These are phyloP conservation scores for Metschnikowia anglica DNA, from an alignment of 805 yeast genomes.

Conservation along the genomic window DNA sequence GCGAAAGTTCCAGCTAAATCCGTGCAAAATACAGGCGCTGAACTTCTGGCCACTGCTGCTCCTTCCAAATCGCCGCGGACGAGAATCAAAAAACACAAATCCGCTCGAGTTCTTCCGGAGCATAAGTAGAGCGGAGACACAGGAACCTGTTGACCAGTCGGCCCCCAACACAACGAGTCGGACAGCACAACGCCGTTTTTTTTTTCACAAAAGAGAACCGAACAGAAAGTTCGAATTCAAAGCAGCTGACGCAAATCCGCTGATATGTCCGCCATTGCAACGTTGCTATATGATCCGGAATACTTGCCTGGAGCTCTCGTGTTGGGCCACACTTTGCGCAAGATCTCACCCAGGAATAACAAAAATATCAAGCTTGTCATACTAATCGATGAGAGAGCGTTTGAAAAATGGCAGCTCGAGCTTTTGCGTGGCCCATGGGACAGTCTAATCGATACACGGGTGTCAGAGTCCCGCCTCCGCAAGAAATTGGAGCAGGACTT, in stretches of 20 bases:
- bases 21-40: no score
- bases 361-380: slow-evolving; percentile 27
- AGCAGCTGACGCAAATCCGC: not conserved
- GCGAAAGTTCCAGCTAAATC: no score
- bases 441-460: slow-evolving; percentile 29
- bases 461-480: slow-evolving; percentile 26
- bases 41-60: no score
- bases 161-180: no score
- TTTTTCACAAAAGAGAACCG: no score
- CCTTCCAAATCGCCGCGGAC: no score
- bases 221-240: no score
- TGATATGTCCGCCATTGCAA: slow-evolving; percentile 20
- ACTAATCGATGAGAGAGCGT: slow-evolving; percentile 31
- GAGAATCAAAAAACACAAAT: no score
- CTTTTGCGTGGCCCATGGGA: slow-evolving; percentile 30
- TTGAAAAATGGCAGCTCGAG: slow-evolving; percentile 27
- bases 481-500: slow-evolving; percentile 34
- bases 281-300: slow-evolving; percentile 43
- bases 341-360: slow-evolving; percentile 12
- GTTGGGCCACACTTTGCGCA: slow-evolving; percentile 37
- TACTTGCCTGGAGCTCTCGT: slow-evolving; percentile 61
- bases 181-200: no score
- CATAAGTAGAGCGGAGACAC: no score
- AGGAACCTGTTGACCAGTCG: no score
- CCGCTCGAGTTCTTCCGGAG: no score